Evolutionary conservation across 2,329 filamentous ascomycete species (phyloP).

Genomic region (Talaromyces sp.): DNA sequence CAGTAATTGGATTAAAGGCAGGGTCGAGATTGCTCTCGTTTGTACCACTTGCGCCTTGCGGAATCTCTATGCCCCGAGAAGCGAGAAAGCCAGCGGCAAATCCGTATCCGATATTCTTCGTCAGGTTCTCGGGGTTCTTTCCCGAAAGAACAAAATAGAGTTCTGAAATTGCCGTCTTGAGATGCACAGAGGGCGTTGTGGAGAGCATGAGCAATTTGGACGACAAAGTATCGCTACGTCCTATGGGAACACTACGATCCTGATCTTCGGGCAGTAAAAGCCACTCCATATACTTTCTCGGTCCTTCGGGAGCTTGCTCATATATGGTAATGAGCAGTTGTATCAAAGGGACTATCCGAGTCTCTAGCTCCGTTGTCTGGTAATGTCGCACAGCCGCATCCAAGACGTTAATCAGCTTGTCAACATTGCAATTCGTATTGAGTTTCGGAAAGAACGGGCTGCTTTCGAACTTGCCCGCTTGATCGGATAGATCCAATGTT

Average conservation of each 20-base stretch:
- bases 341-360: conserved; percentile 66
- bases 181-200: conserved; percentile 67
- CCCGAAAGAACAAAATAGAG: conserved; percentile 85
- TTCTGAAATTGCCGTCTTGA: conserved; percentile 70
- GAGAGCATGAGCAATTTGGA: conserved; percentile 74
- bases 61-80: conserved; percentile 75
- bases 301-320: conserved; percentile 60
- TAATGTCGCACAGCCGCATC: conserved; percentile 63
- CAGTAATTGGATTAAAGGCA: conserved; percentile 76
- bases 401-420: conserved; percentile 67
- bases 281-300: conserved; percentile 60
- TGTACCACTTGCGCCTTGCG: conserved; percentile 57
- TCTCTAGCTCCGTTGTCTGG: conserved; percentile 66
- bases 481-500: conserved; percentile 66
- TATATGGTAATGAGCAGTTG: conserved; percentile 69
- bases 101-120: conserved; percentile 90
- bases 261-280: conserved; percentile 70
- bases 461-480: conserved; percentile 46
- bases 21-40: conserved; percentile 25
- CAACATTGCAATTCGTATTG: conserved; percentile 57
- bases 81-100: conserved; percentile 88
- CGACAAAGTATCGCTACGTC: conserved; percentile 68
- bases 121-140: conserved; percentile 72
- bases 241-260: conserved; percentile 74
- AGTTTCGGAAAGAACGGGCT: conserved; percentile 64